phyloP scores from a whole-genome alignment of 768 basidiomycete species.

The Clavulina sp. region DNA sequence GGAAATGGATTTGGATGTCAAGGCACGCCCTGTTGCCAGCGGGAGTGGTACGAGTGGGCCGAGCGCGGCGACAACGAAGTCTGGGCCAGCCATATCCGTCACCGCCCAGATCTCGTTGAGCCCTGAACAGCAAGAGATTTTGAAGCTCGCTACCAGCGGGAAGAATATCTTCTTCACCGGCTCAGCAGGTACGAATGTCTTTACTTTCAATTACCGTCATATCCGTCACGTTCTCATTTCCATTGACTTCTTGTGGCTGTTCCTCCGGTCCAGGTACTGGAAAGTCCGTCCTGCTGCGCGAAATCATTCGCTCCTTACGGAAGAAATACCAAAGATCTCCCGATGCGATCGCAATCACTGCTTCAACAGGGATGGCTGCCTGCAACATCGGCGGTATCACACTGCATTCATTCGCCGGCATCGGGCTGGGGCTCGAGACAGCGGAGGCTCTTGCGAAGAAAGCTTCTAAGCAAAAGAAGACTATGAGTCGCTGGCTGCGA shows the following conservation, averaged over 20 bases:
- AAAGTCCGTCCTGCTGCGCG: conserved; percentile 84
- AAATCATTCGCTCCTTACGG: conserved; percentile 65
- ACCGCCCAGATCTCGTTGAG: conserved; percentile 28
- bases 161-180: conserved; percentile 90
- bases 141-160: conserved; percentile 55
- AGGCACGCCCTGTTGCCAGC: too few relatives aligned
- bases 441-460: conserved; percentile 44
- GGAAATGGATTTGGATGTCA: too few relatives aligned
- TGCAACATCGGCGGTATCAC: conserved; percentile 96
- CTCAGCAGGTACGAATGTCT: conserved; percentile 58
- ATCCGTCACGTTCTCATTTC: background rate
- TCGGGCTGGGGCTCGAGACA: conserved; percentile 61
- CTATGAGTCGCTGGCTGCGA: conserved; percentile 57
- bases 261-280: conserved; percentile 53
- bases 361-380: conserved; percentile 92
- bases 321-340: conserved; percentile 32
- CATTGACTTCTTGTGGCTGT: background rate
- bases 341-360: conserved; percentile 83
- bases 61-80: too few relatives aligned
- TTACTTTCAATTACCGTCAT: background rate
- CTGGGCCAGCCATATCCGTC: too few relatives aligned
- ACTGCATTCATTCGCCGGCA: conserved; percentile 89
- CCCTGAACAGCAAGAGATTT: conserved; percentile 69
- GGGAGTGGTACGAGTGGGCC: too few relatives aligned
- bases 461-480: conserved; percentile 72